Conservation (phyloP, 2,329 filamentous ascomycete genomes). For the Venturia carpophila region DNA sequence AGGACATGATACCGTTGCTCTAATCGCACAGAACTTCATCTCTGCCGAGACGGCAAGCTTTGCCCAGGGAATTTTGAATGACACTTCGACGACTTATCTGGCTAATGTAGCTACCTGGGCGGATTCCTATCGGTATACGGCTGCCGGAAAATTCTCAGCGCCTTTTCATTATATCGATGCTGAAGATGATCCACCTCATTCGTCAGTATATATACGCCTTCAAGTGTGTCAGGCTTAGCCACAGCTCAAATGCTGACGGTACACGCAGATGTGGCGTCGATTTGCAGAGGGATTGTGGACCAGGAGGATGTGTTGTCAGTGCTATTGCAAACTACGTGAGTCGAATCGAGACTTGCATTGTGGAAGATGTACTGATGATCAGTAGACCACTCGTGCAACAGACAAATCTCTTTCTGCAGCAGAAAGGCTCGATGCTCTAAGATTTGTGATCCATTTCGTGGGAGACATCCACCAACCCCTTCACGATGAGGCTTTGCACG, state of each 20-base stretch:
- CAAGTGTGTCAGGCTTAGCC: not conserved
- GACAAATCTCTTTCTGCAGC: conserved; percentile 25
- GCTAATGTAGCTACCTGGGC: conserved; percentile 48
- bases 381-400: conserved; percentile 33
- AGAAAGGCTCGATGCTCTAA: conserved; percentile 38
- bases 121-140: conserved; percentile 43
- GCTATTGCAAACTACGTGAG: conserved; percentile 46
- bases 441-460: conserved; percentile 49
- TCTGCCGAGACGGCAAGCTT: conserved; percentile 36
- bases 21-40: conserved; percentile 45
- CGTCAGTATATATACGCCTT: conserved; percentile 23
- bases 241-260: not conserved
- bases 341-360: conserved; percentile 20
- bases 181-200: conserved; percentile 37
- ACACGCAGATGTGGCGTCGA: conserved; percentile 34
- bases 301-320: conserved; percentile 43
- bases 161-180: conserved; percentile 41
- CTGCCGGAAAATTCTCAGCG: conserved; percentile 41
- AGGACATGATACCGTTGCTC: conserved; percentile 48
- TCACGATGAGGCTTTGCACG: conserved; percentile 42
- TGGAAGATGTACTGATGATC: not conserved
- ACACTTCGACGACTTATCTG: conserved; percentile 37
- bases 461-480: conserved; percentile 71
- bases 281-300: conserved; percentile 44
- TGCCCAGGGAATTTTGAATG: conserved; percentile 39